Evolutionary conservation across 2,329 filamentous ascomycete genomes (phyloP).

Genomic region (Aureobasidium lini): DNA sequence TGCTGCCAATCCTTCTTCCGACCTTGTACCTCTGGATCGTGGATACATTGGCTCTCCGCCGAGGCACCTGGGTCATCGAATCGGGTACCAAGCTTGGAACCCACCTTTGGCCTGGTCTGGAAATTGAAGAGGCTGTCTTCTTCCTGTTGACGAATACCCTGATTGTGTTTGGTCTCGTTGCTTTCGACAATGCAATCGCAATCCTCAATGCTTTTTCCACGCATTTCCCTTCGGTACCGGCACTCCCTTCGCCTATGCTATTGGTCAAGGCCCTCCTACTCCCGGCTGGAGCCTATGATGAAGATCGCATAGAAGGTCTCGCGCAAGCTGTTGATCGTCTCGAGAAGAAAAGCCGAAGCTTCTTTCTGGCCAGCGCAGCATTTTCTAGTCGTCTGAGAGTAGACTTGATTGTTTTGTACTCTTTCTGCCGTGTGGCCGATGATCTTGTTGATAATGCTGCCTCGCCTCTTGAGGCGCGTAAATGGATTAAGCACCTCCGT

Average conservation of each 20-base stretch:
- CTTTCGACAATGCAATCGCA: slow-evolving; percentile 62
- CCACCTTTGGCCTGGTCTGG: slow-evolving; percentile 57
- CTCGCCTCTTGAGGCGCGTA: slow-evolving; percentile 43
- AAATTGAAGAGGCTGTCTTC: slow-evolving; percentile 68
- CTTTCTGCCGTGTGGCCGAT: slow-evolving; percentile 66
- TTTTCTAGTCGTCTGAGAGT: slow-evolving; percentile 62
- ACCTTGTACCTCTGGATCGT: slow-evolving; percentile 67
- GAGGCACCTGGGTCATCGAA: slow-evolving; percentile 66
- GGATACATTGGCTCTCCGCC: slow-evolving; percentile 58
- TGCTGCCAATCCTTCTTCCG: slow-evolving; percentile 53
- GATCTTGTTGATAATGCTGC: slow-evolving; percentile 62
- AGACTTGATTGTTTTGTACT: slow-evolving; percentile 62
- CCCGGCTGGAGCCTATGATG: slow-evolving; percentile 47
- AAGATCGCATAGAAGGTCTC: slow-evolving; percentile 50
- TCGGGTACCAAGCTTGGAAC: slow-evolving; percentile 58
- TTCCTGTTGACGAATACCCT: slow-evolving; percentile 63
- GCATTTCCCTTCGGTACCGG: slow-evolving; percentile 45
- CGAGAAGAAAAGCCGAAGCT: slow-evolving; percentile 61
- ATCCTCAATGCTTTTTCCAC: slow-evolving; percentile 57
- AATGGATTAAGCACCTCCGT: slow-evolving; percentile 53
- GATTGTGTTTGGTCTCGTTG: slow-evolving; percentile 61
- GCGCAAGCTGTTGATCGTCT: slow-evolving; percentile 52
- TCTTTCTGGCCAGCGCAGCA: slow-evolving; percentile 63
- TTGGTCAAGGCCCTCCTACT: slow-evolving; percentile 48
- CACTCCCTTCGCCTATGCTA: slow-evolving; percentile 41